Evolutionary conservation across 2,329 filamentous ascomycete species (phyloP), one percentile per base, ranked within the genome.

Genomic region (Fusarium sp.): DNA sequence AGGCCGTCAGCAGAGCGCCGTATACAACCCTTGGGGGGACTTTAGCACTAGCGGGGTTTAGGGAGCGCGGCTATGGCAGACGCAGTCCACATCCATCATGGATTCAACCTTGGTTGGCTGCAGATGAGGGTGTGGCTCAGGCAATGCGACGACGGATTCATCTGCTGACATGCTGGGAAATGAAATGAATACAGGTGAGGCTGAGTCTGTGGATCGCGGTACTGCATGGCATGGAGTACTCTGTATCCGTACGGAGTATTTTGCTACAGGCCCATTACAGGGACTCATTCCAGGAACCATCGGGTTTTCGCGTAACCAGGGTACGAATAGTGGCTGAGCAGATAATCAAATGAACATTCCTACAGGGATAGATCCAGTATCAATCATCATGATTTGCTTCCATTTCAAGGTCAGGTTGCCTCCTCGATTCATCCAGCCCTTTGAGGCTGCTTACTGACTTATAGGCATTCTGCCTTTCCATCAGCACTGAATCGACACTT

Each of bases 341-440:
- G 41, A 35, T 11, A 33, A 43, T 32, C 20, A 19, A 43, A 26
- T 37, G 24, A 37, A 33, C 30, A 15, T 35, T 11, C 26, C 37
- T n/a, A 11, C 35, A 40, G n/a, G 26, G 24, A 32, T 39, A 48
- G 30, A 15, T 15, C 13, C 13, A 33, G 13, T 14, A 37, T 37
- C 17, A 37, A 24, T 13, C 24, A 43, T 45, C 13, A 26, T 33
- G 33, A 48, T 67, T 44, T n/a, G 50, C 51, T 45, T 50, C 19
- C n/a, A 24, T 44, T 70, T 48, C 13, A 10, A 45, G 46, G 32
- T 39, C 47, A 47, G 50, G 49, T 49, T 59, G 52, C 52, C 63
- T 71, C 56, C 37, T 56, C 40, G 46, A 51, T 54, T 28, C 44
- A 57, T 51, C 51, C 45, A 70, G 51, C 62, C 62, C 48, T 60